A percentile compares a stretch with the other conserved stretches of the same genome.
Evolutionary conservation across 768 basidiomycete species (phyloP).

Genomic region (Pisolithus albus): DNA sequence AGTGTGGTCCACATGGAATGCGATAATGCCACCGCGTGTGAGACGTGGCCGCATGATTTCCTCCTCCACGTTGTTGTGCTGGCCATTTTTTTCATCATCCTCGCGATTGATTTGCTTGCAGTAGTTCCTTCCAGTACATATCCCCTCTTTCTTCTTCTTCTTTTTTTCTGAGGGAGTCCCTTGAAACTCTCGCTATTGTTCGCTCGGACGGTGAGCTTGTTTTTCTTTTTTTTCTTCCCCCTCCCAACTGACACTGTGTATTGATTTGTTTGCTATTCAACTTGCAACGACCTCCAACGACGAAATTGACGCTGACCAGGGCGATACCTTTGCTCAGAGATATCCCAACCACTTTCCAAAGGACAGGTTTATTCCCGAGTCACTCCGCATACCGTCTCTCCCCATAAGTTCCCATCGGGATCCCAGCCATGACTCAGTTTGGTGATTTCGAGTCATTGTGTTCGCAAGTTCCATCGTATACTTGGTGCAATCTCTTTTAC

Average conservation of each 20-base stretch:
- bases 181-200: neutral
- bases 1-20: too few species aligned
- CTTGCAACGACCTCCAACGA: constrained; percentile 13
- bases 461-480: constrained; percentile 64
- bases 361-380: constrained; percentile 1
- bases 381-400: neutral
- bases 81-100: too few species aligned
- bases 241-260: constrained; percentile 13
- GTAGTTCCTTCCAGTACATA: too few species aligned
- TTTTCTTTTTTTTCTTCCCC: constrained; percentile 22
- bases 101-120: too few species aligned
- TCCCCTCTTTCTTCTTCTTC: too few species aligned
- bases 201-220: constrained; percentile 16
- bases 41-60: too few species aligned
- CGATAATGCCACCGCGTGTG: too few species aligned
- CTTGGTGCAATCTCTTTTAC: constrained; percentile 95
- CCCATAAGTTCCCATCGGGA: too few species aligned
- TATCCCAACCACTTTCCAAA: constrained; percentile 7
- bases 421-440: constrained; percentile 47
- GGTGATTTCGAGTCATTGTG: constrained; percentile 72
- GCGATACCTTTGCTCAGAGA: constrained; percentile 14
- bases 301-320: constrained; percentile 10
- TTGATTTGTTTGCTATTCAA: constrained; percentile 28
- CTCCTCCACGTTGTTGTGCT: too few species aligned
- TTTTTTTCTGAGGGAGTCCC: too few species aligned